These are phyloP conservation scores for Cucurbita ficifolia DNA, from an alignment of 306 rosid species.

Conservation along the genomic window DNA sequence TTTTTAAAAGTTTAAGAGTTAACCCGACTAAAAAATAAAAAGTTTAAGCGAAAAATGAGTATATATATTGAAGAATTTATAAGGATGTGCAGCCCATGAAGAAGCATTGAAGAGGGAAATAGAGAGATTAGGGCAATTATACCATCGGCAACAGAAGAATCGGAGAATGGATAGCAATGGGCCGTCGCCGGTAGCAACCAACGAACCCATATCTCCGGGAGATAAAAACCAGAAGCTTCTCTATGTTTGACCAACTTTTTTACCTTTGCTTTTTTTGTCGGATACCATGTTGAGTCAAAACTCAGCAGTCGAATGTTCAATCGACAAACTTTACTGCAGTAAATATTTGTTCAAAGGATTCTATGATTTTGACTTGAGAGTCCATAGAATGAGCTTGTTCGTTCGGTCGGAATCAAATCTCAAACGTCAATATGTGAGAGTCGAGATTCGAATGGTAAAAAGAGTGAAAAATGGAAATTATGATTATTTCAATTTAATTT, in stretches of 20 bases:
- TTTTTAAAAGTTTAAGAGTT: no score
- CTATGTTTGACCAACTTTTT: constrained; percentile 14
- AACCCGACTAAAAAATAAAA: no score
- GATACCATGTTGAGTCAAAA: not conserved
- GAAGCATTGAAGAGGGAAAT: constrained; percentile 92
- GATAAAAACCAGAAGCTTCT: constrained; percentile 42
- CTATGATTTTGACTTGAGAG: not conserved
- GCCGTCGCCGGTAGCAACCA: constrained; percentile 21
- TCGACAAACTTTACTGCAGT: not conserved
- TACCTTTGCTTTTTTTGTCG: not conserved
- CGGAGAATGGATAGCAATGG: constrained; percentile 44
- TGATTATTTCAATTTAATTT: no score
- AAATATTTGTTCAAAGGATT: not conserved
- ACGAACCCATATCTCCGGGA: constrained; percentile 24
- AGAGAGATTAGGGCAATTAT: constrained; percentile 74
- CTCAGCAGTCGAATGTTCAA: not conserved
- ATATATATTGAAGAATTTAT: no score
- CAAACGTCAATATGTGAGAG: no score
- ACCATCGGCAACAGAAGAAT: constrained; percentile 56
- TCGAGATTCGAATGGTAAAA: no score
- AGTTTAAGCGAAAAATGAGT: no score
- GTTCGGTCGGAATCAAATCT: no score
- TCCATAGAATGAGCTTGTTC: not conserved
- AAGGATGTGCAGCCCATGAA: constrained; percentile 60
- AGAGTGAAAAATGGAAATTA: no score